Base-by-base conservation (phyloP, 176 grass and related monocot species). In the Metroxylon sagu region DNA sequence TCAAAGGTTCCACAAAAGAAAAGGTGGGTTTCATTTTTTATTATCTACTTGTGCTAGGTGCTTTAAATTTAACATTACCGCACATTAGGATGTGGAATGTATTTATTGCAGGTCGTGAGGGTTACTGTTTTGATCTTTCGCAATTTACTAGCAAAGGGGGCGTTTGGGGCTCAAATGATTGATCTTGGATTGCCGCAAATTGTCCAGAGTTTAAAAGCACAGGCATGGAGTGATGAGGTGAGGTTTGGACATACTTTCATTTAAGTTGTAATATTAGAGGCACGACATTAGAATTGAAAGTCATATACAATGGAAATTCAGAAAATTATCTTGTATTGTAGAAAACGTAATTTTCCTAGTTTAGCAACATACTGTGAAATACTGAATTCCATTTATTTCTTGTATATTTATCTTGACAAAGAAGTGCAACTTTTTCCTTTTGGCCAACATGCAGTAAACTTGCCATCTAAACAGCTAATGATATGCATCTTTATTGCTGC, bases 141-240 rank as follows among this genome's bases (percentile, higher is more conserved):
- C 64, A 98, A 98, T 80, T 77, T 98, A 59, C 62, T 98, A 49
- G 66, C 76, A 53, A 92, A 88, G 64, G 80, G 78, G 18, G 81
- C 84, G 68, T 98, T 91, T 85, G 87, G 82, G 50, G 87, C 84
- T 18, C 93, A 98, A 82, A 88, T 98, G 93, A 92, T 98, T 48
- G 87, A 98, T 77, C 84, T 98, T 61, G 84, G 93, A 54, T 81
- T 98, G 76, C 87, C 84, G 0, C 88, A 92, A 60, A 83, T 89
- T 73, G 82, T 92, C 29, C 93, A 98, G 53, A 92, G 75, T 71
- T 77, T 98, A 67, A 98, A 98, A 85, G 84, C 82, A 73, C 93
- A 98, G 67, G 88, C 88, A 75, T 98, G 93, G 93, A 85, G 73
- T 68, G 93, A 98, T 81, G 93, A 98, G 93, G 93, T 92, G 70